Percentiles rank a stretch among this genome's conserved stretches.
These are phyloP conservation scores for Cryptococcus sp. DNA, from an alignment of 1,284 basidiomycete species.

Conservation along the genomic window DNA sequence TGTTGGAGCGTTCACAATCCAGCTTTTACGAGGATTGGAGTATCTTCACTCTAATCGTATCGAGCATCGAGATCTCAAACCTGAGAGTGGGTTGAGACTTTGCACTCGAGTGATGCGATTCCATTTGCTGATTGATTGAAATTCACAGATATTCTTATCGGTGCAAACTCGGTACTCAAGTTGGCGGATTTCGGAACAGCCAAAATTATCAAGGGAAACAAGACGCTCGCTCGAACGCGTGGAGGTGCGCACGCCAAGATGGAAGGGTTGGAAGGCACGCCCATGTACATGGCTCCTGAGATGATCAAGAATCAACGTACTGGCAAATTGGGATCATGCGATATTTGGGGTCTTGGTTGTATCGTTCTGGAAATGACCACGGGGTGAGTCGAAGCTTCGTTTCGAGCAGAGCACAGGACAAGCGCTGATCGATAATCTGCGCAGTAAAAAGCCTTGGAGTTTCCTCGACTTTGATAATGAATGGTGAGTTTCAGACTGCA, in stretches of 20 bases:
- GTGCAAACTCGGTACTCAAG: constrained; percentile 86
- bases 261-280: constrained; percentile 92
- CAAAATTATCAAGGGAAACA: constrained; percentile 92
- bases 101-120: neutral
- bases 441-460: constrained; percentile 85
- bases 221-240: constrained; percentile 72
- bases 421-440: constrained; percentile 1
- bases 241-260: constrained; percentile 59
- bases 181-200: constrained; percentile 99
- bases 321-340: constrained; percentile 90
- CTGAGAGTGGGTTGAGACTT: constrained; percentile 76
- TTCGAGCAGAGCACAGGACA: neutral
- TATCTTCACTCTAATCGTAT: constrained; percentile 93
- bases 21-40: constrained; percentile 90
- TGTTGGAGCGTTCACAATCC: constrained; percentile 92
- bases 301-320: constrained; percentile 86
- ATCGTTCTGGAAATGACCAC: constrained; percentile 96
- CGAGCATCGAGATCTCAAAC: constrained; percentile 97
- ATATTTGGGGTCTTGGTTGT: constrained; percentile 93
- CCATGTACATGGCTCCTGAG: constrained; percentile 99
- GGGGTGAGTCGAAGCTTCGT: constrained; percentile 55
- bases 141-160: constrained; percentile 82
- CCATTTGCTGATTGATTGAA: neutral
- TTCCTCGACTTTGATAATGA: constrained; percentile 98
- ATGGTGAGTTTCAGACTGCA: constrained; percentile 64